Evolutionary conservation across 352 stramenopile genomes (phyloP), one percentile per base, ranked within the genome.

Genomic region (Pythium scleroteichum): DNA sequence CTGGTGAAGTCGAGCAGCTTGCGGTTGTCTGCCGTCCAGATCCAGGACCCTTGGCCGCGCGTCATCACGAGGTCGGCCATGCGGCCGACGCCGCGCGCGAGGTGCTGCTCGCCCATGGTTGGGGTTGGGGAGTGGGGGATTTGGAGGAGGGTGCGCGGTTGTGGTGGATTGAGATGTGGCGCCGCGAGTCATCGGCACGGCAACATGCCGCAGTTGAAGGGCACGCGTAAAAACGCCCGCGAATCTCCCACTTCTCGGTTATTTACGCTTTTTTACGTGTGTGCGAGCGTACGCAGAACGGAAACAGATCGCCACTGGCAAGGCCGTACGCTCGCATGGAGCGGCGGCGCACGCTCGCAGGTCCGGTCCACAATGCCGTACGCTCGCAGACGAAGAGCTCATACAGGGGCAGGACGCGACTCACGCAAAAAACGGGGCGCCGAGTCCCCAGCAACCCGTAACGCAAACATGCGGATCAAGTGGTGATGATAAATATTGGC

Each of bases 1-100:
- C 82, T 96, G 20, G 91, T 96, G 62, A 98, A 97, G 74, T 98
- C 94, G 46, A 97, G 74, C 44, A 94, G 67, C 73, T 94, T 97
- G 67, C 87, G 76, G 52, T 90, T 79, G 63, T 97, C 88, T 47
- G 77, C 65, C 22, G 88, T 97, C 71, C 74, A 94, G 62, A 98
- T 66, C 75, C 85, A 97, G 52, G 72, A 90, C 42, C 90, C 90
- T 35, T 95, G 82, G 69, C 72, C 92, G 58, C 92, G 83, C 46
- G 75, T 74, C 75, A 94, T 90, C 66, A 94, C 62, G 69, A 95
- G 82, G 47, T 95, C 76, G 48, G 87, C 85, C 80, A 94, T 91
- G 75, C 86, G 83, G 57, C 87, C 82, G 53, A 94, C 76, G 72
- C 86, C 80, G 51, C 84, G 82, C 32, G 75, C 73, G 63, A 93